A percentile compares a stretch with the other conserved stretches of the same genome.
Conservation (phyloP, 2,329 filamentous ascomycete genomes). For the Colletotrichum sp. region DNA sequence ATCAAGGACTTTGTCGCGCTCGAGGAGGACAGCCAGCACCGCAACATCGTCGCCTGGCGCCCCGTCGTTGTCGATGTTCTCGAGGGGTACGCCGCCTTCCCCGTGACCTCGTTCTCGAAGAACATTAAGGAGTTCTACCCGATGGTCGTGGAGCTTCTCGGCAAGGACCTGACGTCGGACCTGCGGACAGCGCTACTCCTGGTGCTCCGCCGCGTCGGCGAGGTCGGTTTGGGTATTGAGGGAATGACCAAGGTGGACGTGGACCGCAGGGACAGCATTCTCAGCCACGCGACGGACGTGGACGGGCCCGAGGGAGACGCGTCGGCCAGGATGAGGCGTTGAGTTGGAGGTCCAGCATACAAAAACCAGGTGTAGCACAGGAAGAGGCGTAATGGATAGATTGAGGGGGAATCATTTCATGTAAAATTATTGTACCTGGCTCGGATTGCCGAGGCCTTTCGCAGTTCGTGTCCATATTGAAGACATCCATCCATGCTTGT, state of each 20-base stretch:
- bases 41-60: conserved; percentile 96
- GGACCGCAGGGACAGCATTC: conserved; percentile 45
- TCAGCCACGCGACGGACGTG: conserved; percentile 36
- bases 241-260: conserved; percentile 44
- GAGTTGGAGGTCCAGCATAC: background rate
- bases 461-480: conserved; percentile 19
- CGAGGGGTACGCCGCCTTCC: conserved; percentile 89
- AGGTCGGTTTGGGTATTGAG: conserved; percentile 68
- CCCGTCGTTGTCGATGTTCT: conserved; percentile 97
- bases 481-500: background rate
- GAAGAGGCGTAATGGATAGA: conserved; percentile 18
- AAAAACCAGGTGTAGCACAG: background rate
- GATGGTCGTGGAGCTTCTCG: conserved; percentile 80
- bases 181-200: conserved; percentile 79
- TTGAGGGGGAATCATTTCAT: conserved; percentile 7
- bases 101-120: conserved; percentile 77
- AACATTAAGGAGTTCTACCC: conserved; percentile 88
- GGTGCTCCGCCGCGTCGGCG: conserved; percentile 82
- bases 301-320: conserved; percentile 33
- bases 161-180: conserved; percentile 81
- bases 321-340: conserved; percentile 29
- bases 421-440: conserved; percentile 12
- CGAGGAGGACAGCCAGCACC: conserved; percentile 94
- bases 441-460: background rate
- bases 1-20: conserved; percentile 83